These are phyloP conservation scores for Puccinia triticina DNA, from an alignment of 1,284 basidiomycete species.

Conservation along the genomic window DNA sequence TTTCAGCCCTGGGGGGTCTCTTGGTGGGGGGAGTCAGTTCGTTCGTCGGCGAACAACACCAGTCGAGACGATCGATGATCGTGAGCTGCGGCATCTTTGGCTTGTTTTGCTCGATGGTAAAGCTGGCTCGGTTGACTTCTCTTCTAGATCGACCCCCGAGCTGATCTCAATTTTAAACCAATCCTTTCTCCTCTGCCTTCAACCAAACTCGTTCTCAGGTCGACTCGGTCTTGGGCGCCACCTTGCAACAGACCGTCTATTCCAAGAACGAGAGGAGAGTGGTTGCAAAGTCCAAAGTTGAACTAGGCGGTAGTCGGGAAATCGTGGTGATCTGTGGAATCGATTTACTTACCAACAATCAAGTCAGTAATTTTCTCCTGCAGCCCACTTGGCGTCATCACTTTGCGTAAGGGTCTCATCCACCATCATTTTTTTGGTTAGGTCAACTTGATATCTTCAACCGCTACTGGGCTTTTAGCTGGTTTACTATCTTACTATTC, in stretches of 20 bases:
- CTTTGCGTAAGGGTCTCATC: background rate
- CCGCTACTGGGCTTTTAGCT: conserved; percentile 16
- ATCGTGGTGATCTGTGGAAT: conserved; percentile 23
- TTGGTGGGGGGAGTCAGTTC: conserved; percentile 52
- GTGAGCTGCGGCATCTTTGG: conserved; percentile 2
- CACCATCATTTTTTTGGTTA: background rate
- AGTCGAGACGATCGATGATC: conserved; percentile 5
- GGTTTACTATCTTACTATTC: conserved; percentile 20
- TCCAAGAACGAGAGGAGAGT: conserved; percentile 53
- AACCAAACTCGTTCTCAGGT: conserved; percentile 16
- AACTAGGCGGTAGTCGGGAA: conserved; percentile 24
- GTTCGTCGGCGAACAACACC: conserved; percentile 12
- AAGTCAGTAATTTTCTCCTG: conserved; percentile 17
- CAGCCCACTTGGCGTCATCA: background rate
- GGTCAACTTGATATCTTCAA: conserved; percentile 47
- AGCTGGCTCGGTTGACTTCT: conserved; percentile 34
- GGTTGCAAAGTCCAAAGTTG: conserved; percentile 51
- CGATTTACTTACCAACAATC: conserved; percentile 35
- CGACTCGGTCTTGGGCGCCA: conserved; percentile 58
- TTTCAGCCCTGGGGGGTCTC: conserved; percentile 54
- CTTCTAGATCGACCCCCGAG: background rate
- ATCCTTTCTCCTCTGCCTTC: background rate
- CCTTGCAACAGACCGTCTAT: conserved; percentile 57
- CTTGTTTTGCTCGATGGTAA: conserved; percentile 31
- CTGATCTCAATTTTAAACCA: background rate